Percentiles rank a stretch among this genome's conserved stretches.
Evolutionary conservation across 306 rosid genomes (phyloP).

Genomic region (Rosa persica): DNA sequence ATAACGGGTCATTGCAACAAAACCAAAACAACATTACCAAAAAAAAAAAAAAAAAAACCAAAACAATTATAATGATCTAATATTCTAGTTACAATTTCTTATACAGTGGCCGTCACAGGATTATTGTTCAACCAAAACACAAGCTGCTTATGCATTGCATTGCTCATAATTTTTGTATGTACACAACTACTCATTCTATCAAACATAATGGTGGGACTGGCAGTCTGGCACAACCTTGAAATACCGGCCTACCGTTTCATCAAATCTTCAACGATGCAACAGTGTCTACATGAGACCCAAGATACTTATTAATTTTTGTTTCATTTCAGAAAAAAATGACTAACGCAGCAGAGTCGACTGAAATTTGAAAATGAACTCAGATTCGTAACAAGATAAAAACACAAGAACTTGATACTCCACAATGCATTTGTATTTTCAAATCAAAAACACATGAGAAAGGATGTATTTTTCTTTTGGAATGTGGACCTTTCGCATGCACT

Average conservation of each 20-base stretch:
- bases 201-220: no score
- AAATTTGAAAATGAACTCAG: not conserved
- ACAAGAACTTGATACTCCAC: not conserved
- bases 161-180: not conserved
- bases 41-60: no score
- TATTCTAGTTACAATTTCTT: no score
- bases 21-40: not conserved
- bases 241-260: no score
- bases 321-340: no score
- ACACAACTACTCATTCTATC: not conserved
- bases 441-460: not conserved
- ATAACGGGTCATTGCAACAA: not conserved
- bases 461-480: not conserved
- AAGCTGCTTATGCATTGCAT: not conserved
- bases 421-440: not conserved
- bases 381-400: not conserved
- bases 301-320: no score
- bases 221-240: no score
- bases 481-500: no score
- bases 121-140: not conserved
- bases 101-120: not conserved
- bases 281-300: no score
- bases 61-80: not conserved
- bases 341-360: no score
- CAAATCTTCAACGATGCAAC: no score